Base-by-base conservation (phyloP, 2,329 filamentous ascomycete genomes). In the Fusarium nygamai region DNA sequence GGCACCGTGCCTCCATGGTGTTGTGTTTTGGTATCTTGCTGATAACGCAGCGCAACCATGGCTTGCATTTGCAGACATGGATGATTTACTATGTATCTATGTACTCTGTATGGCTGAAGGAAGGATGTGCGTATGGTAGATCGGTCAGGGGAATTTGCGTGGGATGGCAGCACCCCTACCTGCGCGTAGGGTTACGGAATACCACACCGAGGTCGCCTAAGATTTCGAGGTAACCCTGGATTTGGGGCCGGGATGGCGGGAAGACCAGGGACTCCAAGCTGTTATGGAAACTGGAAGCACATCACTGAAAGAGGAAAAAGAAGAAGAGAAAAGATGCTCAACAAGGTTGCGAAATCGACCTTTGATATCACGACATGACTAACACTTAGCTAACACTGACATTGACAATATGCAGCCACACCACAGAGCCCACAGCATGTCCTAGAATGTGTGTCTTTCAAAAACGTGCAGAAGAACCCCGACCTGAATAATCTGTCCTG, bases 121-220 rank as follows among this genome's bases (percentile, higher is more conserved):
- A 70, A 58, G 60, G 38, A 71, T 60, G 50, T 39, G 62, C 59
- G 56, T 44, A 53, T 39, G 53, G 47, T 60, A 72, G 72, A 74
- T 74, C 68, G 72, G 64, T 63, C 72, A 74, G 72, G 72, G 72
- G 72, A 74, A 72, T 59, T 46, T 72, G 68, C 72, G 64, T 66
- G 72, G 72, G 72, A 75, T 74, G 68, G 44, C 47, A 69, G 57
- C 72, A 72, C 68, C 72, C 68, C 50, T 60, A 62, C 17, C 68
- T 74, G 72, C 44, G 68, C 20, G 48, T 64, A 74, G 72, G 68
- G 72, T 74, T 74, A 57, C 72, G 64, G 64, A 65, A 59, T 69
- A 70, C 64, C 61, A 74, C 72, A 75, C 72, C 64, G 72, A 74
- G 72, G 72, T 67, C 50, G 44, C 64, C 64, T 54, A n/a, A 54